Evolutionary conservation across 23 red algal species (phyloP).

Genomic region (Agarophyton chilense): DNA sequence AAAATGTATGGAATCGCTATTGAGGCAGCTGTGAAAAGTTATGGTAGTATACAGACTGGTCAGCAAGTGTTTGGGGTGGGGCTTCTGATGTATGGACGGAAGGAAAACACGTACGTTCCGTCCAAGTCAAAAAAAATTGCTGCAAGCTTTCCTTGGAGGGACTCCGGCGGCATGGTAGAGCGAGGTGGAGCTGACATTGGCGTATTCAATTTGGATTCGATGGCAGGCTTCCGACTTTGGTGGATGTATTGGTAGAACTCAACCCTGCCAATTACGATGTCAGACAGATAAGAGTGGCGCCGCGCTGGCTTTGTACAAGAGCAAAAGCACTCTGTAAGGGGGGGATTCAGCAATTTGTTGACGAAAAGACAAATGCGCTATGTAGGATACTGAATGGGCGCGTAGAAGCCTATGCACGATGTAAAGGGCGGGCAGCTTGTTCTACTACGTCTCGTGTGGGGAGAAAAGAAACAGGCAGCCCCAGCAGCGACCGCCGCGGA

Average conservation of each 20-base stretch:
- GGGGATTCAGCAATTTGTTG: not conserved
- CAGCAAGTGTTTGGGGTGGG: not conserved
- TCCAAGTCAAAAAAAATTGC: slow-evolving; percentile 77
- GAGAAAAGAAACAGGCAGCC: no score
- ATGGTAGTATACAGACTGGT: not conserved
- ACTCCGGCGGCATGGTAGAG: not conserved
- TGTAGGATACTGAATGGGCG: not conserved
- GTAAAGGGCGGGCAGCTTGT: not conserved
- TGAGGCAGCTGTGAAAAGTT: not conserved
- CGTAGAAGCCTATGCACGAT: not conserved
- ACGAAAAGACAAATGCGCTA: not conserved
- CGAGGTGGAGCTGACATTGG: not conserved
- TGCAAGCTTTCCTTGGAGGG: slow-evolving; percentile 8
- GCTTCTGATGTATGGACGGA: no score
- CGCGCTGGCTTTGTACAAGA: not conserved
- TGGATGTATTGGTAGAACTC: no score
- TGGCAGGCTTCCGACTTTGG: no score
- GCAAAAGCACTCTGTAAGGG: not conserved
- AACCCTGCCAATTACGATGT: no score
- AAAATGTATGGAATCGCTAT: slow-evolving; percentile 50
- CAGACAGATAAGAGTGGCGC: not conserved
- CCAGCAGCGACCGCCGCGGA: no score
- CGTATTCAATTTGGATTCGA: not conserved
- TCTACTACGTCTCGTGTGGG: no score
- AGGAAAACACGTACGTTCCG: slow-evolving; percentile 56